phyloP scores from a whole-genome alignment of 2,329 filamentous ascomycete species.

The Zymoseptoria ardabiliae region DNA sequence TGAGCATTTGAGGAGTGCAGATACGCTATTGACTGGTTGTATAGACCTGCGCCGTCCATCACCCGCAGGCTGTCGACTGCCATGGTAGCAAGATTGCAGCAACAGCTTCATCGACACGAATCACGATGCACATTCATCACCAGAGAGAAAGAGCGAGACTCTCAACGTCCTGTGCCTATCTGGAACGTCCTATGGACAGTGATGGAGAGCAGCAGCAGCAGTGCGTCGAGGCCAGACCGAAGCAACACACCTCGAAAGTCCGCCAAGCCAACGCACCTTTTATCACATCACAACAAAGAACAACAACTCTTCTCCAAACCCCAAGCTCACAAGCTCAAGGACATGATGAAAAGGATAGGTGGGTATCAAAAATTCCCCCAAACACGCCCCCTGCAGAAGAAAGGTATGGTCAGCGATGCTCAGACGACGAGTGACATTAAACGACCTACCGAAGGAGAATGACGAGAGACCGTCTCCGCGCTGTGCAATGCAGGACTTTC shows the following conservation, averaged over 20 bases:
- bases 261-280: not conserved
- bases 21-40: not conserved
- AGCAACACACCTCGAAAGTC: not conserved
- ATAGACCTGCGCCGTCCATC: not conserved
- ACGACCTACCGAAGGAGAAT: not conserved
- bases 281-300: not conserved
- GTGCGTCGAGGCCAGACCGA: too few species aligned
- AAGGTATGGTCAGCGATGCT: too few species aligned
- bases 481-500: slow-evolving; percentile 1
- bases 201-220: not conserved
- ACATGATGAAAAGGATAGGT: not conserved
- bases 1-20: not conserved
- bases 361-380: not conserved
- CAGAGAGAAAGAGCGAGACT: not conserved
- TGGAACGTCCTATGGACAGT: not conserved
- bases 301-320: not conserved
- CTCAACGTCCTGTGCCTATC: not conserved
- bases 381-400: not conserved
- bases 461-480: not conserved
- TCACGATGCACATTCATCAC: not conserved
- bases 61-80: not conserved
- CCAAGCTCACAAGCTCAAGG: not conserved
- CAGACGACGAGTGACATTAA: too few species aligned
- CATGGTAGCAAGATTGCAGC: not conserved
- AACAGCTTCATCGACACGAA: not conserved